These are phyloP conservation scores for Starmerella gropengiesseri DNA, from an alignment of 805 yeast genomes.

Conservation along the genomic window DNA sequence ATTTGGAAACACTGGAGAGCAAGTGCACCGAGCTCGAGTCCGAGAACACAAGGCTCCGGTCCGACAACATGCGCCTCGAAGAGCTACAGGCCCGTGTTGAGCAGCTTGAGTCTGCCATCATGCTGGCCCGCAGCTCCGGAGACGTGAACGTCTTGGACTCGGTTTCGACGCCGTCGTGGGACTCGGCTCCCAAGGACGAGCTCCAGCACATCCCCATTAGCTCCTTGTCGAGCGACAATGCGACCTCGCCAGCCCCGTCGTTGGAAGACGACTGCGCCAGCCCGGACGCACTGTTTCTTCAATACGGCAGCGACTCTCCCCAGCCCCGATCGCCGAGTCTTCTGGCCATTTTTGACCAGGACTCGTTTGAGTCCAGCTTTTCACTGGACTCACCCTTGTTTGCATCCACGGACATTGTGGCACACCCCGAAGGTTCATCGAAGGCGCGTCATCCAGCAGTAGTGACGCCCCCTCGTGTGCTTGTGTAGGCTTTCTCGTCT, in stretches of 20 bases:
- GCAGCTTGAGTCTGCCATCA: conserved; percentile 22
- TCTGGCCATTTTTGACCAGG: conserved; percentile 2
- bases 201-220: no score
- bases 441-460: conserved; percentile 29
- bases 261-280: conserved; percentile 22
- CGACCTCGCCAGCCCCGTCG: conserved; percentile 22
- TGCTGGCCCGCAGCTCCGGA: conserved; percentile 21
- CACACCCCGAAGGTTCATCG: conserved; percentile 22
- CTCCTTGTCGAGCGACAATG: background rate
- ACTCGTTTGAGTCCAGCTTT: conserved; percentile 12
- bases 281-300: conserved; percentile 20
- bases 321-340: conserved; percentile 11
- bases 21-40: conserved; percentile 30
- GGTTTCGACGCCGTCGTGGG: conserved; percentile 2
- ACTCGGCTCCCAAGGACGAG: background rate
- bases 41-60: conserved; percentile 25
- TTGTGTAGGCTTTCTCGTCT: background rate
- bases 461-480: conserved; percentile 22
- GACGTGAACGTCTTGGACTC: conserved; percentile 17
- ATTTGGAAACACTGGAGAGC: conserved; percentile 72
- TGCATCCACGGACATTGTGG: conserved; percentile 14
- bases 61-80: conserved; percentile 11
- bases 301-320: conserved; percentile 14
- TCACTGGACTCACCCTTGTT: conserved; percentile 12
- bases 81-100: conserved; percentile 18